A percentile compares a stretch with the other conserved stretches of the same genome.
Conservation (phyloP, 441 rosid species). For the Mallotus repandus region DNA sequence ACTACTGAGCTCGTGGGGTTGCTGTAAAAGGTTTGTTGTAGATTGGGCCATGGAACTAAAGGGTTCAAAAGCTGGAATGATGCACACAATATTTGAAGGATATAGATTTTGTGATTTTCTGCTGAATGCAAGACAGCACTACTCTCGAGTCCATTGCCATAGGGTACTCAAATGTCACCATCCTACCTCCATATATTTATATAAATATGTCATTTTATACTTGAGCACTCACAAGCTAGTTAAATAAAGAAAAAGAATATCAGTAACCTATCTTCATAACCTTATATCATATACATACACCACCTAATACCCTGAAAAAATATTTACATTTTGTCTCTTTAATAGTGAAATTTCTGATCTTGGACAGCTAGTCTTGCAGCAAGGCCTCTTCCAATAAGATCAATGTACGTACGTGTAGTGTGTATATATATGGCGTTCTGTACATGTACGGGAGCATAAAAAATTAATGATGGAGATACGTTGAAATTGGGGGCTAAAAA, state of each 20-base stretch:
- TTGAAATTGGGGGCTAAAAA: not conserved
- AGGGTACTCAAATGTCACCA: conserved; percentile 34
- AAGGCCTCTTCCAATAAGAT: no score
- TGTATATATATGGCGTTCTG: not conserved
- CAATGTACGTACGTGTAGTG: no score
- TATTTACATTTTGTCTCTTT: conserved; percentile 22
- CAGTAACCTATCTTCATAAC: not conserved
- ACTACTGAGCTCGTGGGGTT: conserved; percentile 41
- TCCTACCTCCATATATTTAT: not conserved
- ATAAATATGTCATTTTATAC: conserved; percentile 4
- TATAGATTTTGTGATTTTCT: conserved; percentile 35
- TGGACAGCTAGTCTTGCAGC: not conserved
- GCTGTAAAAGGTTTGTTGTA: conserved; percentile 22
- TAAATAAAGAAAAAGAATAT: not conserved
- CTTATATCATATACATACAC: not conserved
- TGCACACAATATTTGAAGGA: conserved; percentile 23
- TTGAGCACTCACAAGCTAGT: conserved; percentile 11
- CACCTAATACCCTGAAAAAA: not conserved
- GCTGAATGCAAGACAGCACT: conserved; percentile 54
- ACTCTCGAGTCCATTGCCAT: conserved; percentile 19
- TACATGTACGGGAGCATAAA: not conserved
- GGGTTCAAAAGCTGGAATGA: conserved; percentile 50
- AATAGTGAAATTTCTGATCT: not conserved
- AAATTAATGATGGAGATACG: not conserved
- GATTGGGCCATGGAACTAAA: conserved; percentile 28